Evolutionary conservation across 2,329 filamentous ascomycete species (phyloP).

Genomic region (Coleophoma crateriformis): DNA sequence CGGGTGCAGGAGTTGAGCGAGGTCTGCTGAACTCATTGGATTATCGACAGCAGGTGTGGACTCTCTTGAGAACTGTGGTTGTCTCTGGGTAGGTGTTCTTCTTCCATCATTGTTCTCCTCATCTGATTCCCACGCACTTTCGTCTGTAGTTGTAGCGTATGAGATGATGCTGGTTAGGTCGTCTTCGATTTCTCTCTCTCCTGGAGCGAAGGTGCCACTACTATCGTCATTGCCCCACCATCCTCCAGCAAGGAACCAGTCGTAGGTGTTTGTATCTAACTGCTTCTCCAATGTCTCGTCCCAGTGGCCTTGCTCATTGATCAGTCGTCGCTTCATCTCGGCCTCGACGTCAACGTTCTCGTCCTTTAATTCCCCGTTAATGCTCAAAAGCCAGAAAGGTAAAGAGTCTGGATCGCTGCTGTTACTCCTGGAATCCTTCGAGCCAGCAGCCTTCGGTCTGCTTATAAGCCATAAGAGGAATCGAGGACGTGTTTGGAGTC

Average conservation of each 20-base stretch:
- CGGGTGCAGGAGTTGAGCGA: conserved; percentile 80
- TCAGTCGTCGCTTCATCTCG: conserved; percentile 63
- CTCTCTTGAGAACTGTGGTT: conserved; percentile 47
- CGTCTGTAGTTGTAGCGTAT: conserved; percentile 35
- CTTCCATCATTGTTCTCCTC: conserved; percentile 37
- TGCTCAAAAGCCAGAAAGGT: conserved; percentile 48
- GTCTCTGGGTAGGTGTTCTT: conserved; percentile 68
- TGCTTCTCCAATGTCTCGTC: conserved; percentile 52
- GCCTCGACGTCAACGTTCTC: conserved; percentile 74
- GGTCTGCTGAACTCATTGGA: conserved; percentile 58
- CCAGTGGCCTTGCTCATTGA: conserved; percentile 32
- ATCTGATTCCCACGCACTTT: conserved; percentile 39
- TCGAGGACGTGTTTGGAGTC: conserved; percentile 55
- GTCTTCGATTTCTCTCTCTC: conserved; percentile 49
- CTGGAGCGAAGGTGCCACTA: conserved; percentile 71
- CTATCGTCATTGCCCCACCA: conserved; percentile 80
- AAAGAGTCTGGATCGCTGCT: conserved; percentile 25
- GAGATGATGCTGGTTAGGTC: conserved; percentile 82
- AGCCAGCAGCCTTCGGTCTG: conserved; percentile 16
- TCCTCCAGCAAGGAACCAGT: conserved; percentile 77
- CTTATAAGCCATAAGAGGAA: conserved; percentile 47
- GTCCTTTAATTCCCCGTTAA: conserved; percentile 47
- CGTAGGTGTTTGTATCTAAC: conserved; percentile 71
- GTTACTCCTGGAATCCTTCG: conserved; percentile 8
- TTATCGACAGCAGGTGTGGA: conserved; percentile 55